Evolutionary conservation across 192 early-diverging fungal species (phyloP), one percentile per base, ranked within the genome.

Genomic region (Rhizophagus clarus): DNA sequence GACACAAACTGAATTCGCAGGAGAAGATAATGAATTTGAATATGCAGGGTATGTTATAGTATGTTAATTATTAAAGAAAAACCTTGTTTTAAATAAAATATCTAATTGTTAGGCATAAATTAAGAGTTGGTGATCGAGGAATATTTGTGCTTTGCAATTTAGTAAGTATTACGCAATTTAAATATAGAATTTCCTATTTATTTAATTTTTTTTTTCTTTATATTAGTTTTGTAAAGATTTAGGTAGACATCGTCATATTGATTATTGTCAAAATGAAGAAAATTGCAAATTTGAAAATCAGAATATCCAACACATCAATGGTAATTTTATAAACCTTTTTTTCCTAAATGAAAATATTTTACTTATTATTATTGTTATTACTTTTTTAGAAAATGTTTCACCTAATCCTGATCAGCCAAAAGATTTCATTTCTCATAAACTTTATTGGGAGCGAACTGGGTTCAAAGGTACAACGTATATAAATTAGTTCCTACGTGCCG

Each of bases 221-320:
- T n/a, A 11, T 37, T 56, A 74, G 77, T 10, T 26, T 24, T 79
- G 77, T 28, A 49, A 79, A 71, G 64, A 61, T 12, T 22, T 42
- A 51, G 80, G 51, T 32, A 37, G 73, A 9, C 80, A 81, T 61
- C 42, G 74, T 29, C 80, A 81, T 81, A 77, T 81, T 6, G 80
- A 81, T 68, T 81, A 78, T 56, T 81, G 80, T 29, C 51, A 67
- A 37, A 34, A 77, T 56, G 32, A 37, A 31, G 47, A 22, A 22
- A 28, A 26, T 51, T 77, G 77, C 29, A 79, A 79, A 79, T 11
- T 9, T 22, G 49, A 0, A 71, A 56, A 70, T 15, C 14, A 56
- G 12, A 8, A 76, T 26, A 61, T 49, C 2, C 26, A 60, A 62
- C 77, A 79, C 29, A 40, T 61, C 4, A n/a, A 79, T 61, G 68